These are phyloP conservation scores for Calonectria crousiana DNA, from an alignment of 2,329 filamentous ascomycete species.

Conservation along the genomic window DNA sequence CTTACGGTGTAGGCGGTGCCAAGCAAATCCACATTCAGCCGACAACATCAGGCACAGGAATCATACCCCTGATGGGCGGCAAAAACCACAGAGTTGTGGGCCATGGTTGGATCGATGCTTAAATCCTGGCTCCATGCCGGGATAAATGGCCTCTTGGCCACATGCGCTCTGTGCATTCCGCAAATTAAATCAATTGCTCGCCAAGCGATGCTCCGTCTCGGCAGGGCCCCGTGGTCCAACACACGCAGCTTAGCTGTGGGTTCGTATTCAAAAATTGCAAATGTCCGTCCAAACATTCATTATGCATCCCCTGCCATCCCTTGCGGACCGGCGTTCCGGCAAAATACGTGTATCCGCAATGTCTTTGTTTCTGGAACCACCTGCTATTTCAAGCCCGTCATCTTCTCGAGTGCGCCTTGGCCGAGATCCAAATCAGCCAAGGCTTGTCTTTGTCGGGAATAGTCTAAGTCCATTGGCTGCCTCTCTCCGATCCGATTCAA, in stretches of 20 bases:
- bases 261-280: slow-evolving; percentile 6
- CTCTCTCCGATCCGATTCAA: not conserved
- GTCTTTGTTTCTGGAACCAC: not conserved
- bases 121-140: not conserved
- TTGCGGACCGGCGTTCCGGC: not conserved
- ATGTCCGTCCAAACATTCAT: not conserved
- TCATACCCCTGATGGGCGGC: not conserved
- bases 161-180: not conserved
- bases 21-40: slow-evolving; percentile 5
- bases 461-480: not conserved
- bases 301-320: not conserved
- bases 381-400: not conserved
- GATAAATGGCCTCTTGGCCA: not conserved
- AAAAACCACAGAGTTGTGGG: slow-evolving; percentile 7
- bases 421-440: slow-evolving; percentile 1
- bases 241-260: not conserved
- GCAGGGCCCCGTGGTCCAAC: not conserved
- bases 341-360: not conserved
- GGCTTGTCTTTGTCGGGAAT: slow-evolving; percentile 6
- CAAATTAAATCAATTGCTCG: not conserved
- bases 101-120: slow-evolving; percentile 10
- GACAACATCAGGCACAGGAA: not conserved
- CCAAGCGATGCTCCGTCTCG: not conserved
- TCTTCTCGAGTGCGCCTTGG: not conserved
- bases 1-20: slow-evolving; percentile 6